A percentile compares a stretch with the other conserved stretches of the same genome.
These are phyloP conservation scores for Bauhinia variegata DNA, from an alignment of 306 rosid species.

Conservation along the genomic window DNA sequence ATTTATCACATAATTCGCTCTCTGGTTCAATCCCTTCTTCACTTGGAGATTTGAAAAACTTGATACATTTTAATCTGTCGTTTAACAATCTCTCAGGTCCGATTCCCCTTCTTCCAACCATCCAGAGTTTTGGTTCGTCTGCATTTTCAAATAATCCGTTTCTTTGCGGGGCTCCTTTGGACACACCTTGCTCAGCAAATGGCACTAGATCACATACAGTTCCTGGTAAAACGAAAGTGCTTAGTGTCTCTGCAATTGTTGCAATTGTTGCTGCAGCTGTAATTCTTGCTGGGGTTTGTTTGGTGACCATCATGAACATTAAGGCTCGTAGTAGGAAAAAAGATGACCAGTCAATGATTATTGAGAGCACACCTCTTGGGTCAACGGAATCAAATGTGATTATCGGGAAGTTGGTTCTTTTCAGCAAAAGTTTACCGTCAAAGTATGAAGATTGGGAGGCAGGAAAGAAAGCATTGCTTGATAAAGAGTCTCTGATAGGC, in stretches of 20 bases:
- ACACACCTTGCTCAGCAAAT: slow-evolving; percentile 58
- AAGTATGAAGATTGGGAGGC: slow-evolving; percentile 99
- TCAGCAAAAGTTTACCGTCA: slow-evolving; percentile 93
- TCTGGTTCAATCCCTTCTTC: slow-evolving; percentile 75
- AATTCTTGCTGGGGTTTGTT: slow-evolving; percentile 86
- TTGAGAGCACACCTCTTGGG: slow-evolving; percentile 86
- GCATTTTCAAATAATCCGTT: slow-evolving; percentile 80
- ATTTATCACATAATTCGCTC: slow-evolving; percentile 77
- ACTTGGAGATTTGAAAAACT: slow-evolving; percentile 59
- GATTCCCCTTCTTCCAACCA: slow-evolving; percentile 55
- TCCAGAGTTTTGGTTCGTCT: slow-evolving; percentile 64
- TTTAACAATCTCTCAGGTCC: slow-evolving; percentile 79
- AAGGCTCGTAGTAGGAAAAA: slow-evolving; percentile 59
- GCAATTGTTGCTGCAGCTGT: slow-evolving; percentile 95
- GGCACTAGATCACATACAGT: slow-evolving; percentile 45
- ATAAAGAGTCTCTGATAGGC: slow-evolving; percentile 88
- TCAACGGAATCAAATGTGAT: slow-evolving; percentile 80
- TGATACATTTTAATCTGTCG: slow-evolving; percentile 75
- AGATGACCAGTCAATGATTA: slow-evolving; percentile 58
- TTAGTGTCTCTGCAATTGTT: slow-evolving; percentile 75
- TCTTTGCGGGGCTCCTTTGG: slow-evolving; percentile 90
- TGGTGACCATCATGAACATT: slow-evolving; percentile 77
- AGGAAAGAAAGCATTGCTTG: slow-evolving; percentile 90
- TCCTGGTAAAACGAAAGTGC: slow-evolving; percentile 57
- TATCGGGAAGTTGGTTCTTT: slow-evolving; percentile 93